Conservation (phyloP, 495 filamentous ascomycete genomes). For the Xylaria sp. region DNA sequence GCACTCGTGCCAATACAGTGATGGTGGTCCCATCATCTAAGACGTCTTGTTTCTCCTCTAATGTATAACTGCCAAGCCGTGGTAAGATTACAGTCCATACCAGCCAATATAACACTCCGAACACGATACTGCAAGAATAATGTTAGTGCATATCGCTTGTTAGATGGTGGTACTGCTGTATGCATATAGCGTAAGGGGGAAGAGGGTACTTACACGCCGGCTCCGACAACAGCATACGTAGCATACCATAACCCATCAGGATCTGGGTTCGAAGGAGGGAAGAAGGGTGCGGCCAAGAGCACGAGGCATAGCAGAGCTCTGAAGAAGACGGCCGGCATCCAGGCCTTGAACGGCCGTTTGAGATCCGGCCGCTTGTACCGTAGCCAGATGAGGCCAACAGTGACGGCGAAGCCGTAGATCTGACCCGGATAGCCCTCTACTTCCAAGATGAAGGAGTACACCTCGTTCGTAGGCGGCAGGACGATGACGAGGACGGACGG, state of each 20-base stretch:
- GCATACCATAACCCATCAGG: conserved; percentile 71
- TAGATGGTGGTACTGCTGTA: not conserved
- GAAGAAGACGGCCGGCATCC: conserved; percentile 60
- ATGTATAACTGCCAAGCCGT: conserved; percentile 60
- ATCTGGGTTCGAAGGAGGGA: conserved; percentile 57
- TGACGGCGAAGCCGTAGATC: conserved; percentile 64
- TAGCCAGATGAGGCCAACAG: conserved; percentile 67
- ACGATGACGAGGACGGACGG: conserved; percentile 70
- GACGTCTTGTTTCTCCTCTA: conserved; percentile 65
- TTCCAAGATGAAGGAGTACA: conserved; percentile 77
- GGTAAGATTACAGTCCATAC: conserved; percentile 72
- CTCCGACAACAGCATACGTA: conserved; percentile 75
- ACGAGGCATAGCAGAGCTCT: conserved; percentile 53
- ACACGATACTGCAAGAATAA: conserved; percentile 45
- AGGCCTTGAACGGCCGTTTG: conserved; percentile 73
- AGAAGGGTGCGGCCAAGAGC: conserved; percentile 62
- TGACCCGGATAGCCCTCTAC: conserved; percentile 74
- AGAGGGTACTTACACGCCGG: conserved; percentile 65
- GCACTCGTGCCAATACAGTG: conserved; percentile 60
- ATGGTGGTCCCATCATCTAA: conserved; percentile 67
- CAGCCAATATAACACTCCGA: conserved; percentile 74
- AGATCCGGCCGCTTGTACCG: conserved; percentile 66
- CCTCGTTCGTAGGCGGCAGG: conserved; percentile 68
- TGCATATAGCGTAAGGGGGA: not conserved
- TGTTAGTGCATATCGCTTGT: conserved; percentile 1